Evolutionary conservation across 2,329 filamentous ascomycete species (phyloP).

Genomic region (Alternaria solani): DNA sequence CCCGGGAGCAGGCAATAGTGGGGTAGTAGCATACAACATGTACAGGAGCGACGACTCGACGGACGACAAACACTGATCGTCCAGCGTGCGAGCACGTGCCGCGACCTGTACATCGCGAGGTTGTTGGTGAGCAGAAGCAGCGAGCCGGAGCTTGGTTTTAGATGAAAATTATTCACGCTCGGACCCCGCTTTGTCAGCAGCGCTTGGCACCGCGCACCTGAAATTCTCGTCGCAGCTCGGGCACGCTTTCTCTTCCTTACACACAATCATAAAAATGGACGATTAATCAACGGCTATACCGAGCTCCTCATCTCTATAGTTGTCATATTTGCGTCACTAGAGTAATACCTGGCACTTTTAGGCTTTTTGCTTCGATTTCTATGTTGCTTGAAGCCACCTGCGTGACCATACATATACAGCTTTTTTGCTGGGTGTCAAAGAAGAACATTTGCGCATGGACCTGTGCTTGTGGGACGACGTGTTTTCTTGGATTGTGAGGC

Average conservation of each 20-base stretch:
- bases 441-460: neutral
- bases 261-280: conserved; percentile 54
- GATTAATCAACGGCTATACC: conserved; percentile 57
- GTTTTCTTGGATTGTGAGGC: neutral
- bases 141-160: conserved; percentile 7
- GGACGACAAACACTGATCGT: conserved; percentile 31
- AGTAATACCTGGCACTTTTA: conserved; percentile 48
- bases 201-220: conserved; percentile 25
- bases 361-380: conserved; percentile 44
- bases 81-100: conserved; percentile 13
- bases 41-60: conserved; percentile 14
- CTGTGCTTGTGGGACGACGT: neutral
- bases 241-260: conserved; percentile 34
- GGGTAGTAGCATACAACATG: conserved; percentile 32
- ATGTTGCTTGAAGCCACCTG: conserved; percentile 51
- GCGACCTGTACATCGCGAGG: conserved; percentile 7
- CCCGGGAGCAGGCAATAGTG: conserved; percentile 62
- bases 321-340: conserved; percentile 58
- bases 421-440: neutral
- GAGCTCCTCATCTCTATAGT: conserved; percentile 46
- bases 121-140: conserved; percentile 15
- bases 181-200: conserved; percentile 22
- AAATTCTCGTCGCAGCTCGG: conserved; percentile 29
- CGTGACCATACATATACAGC: conserved; percentile 45
- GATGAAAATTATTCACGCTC: conserved; percentile 23